These are phyloP conservation scores for Cercophora samala DNA, from an alignment of 495 filamentous ascomycete genomes.

Conservation along the genomic window DNA sequence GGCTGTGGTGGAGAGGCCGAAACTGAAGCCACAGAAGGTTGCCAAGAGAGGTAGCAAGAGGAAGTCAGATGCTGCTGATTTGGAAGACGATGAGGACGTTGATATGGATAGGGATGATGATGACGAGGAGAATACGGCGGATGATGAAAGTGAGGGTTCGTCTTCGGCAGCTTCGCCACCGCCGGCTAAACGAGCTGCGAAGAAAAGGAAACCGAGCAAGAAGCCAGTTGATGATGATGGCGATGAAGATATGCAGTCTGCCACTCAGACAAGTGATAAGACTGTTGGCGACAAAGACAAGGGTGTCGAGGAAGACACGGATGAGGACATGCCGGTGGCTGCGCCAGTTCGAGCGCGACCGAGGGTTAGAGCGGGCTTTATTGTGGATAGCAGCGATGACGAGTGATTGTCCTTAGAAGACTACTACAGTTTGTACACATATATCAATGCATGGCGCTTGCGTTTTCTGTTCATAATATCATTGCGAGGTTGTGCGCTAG, in stretches of 20 bases:
- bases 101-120: conserved; percentile 20
- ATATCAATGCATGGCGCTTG: not conserved
- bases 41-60: conserved; percentile 16
- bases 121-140: conserved; percentile 8
- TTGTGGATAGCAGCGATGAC: conserved; percentile 57
- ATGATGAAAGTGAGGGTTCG: conserved; percentile 2
- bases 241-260: conserved; percentile 21
- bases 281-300: conserved; percentile 17
- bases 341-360: conserved; percentile 32
- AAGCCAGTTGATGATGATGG: conserved; percentile 29
- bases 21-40: not conserved
- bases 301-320: conserved; percentile 31
- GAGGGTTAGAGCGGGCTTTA: conserved; percentile 49
- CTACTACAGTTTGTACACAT: not conserved
- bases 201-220: conserved; percentile 22
- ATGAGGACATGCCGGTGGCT: conserved; percentile 38
- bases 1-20: not conserved
- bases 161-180: not conserved
- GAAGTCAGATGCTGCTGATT: conserved; percentile 11
- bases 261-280: conserved; percentile 12
- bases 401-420: conserved; percentile 24
- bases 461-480: no score
- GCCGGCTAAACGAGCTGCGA: not conserved
- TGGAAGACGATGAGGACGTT: not conserved
- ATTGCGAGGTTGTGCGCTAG: no score